Conservation (phyloP, 306 rosid genomes). For the Prosopis cineraria region DNA sequence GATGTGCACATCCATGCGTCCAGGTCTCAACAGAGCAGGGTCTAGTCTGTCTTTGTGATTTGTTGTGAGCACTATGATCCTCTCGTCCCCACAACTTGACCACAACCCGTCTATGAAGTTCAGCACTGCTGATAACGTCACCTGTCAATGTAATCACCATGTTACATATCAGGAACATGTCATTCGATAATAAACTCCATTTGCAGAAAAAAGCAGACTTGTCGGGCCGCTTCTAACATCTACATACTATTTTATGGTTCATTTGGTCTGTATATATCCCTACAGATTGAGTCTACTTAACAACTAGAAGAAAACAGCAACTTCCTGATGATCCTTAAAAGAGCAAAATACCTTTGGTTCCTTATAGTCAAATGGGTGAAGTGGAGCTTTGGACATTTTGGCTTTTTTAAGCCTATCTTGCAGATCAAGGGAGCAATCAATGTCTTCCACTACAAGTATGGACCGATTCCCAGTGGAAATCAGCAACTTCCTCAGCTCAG, state of each 20-base stretch:
- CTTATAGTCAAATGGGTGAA: not conserved
- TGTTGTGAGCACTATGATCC: conserved; percentile 42
- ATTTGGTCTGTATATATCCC: not conserved
- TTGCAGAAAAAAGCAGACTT: not conserved
- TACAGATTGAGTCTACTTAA: not conserved
- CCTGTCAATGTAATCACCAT: conserved; percentile 13
- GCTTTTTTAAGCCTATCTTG: conserved; percentile 3
- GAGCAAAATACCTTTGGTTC: conserved; percentile 11
- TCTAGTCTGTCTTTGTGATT: conserved; percentile 41
- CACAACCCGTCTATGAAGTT: conserved; percentile 45
- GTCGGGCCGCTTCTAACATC: too few species aligned
- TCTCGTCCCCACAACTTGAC: conserved; percentile 46
- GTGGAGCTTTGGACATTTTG: not conserved
- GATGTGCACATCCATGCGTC: conserved; percentile 46
- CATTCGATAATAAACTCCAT: too few species aligned
- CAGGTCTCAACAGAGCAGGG: conserved; percentile 44
- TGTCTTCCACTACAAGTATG: conserved; percentile 40
- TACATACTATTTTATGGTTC: not conserved
- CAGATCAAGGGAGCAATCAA: conserved; percentile 35
- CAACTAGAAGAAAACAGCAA: too few species aligned
- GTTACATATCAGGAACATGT: not conserved
- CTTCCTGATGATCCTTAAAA: too few species aligned
- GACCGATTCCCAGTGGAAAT: conserved; percentile 32
- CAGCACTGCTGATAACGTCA: conserved; percentile 40
- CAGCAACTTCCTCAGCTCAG: conserved; percentile 34